Conservation (phyloP, 805 yeast genomes). For the Yarrowia hollandica region DNA sequence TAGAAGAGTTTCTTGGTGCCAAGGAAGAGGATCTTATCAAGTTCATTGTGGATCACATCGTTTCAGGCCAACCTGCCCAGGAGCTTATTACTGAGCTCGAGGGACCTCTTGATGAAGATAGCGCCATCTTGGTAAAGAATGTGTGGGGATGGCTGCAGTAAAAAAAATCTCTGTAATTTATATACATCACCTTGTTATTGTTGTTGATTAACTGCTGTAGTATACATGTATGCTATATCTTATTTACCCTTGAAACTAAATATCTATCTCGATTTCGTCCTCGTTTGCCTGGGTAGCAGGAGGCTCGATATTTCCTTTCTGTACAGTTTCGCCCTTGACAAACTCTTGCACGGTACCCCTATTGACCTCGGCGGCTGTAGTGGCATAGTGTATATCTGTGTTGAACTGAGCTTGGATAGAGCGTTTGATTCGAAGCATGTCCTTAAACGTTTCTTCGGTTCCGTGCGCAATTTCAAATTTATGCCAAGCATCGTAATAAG, state of each 20-base stretch:
- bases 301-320: conserved; percentile 13
- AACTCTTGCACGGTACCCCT: conserved; percentile 8
- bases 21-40: conserved; percentile 41
- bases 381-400: conserved; percentile 31
- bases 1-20: conserved; percentile 40
- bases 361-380: conserved; percentile 3
- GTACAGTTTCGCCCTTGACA: conserved; percentile 17
- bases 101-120: conserved; percentile 49
- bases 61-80: conserved; percentile 34
- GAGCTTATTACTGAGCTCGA: conserved; percentile 39
- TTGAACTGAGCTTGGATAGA: conserved; percentile 39
- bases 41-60: conserved; percentile 38
- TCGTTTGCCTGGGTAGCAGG: conserved; percentile 17
- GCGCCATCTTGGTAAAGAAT: conserved; percentile 37
- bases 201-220: too few relatives aligned
- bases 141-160: conserved; percentile 37
- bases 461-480: conserved; percentile 73
- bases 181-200: too few relatives aligned
- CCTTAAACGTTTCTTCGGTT: conserved; percentile 66
- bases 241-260: not conserved
- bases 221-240: not conserved
- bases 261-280: conserved; percentile 24
- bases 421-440: conserved; percentile 66
- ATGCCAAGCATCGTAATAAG: conserved; percentile 70
- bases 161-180: conserved; percentile 21